Evolutionary conservation across 495 filamentous ascomycete species (phyloP), one percentile per base, ranked within the genome.

Genomic region (Schizothecium vesticola): DNA sequence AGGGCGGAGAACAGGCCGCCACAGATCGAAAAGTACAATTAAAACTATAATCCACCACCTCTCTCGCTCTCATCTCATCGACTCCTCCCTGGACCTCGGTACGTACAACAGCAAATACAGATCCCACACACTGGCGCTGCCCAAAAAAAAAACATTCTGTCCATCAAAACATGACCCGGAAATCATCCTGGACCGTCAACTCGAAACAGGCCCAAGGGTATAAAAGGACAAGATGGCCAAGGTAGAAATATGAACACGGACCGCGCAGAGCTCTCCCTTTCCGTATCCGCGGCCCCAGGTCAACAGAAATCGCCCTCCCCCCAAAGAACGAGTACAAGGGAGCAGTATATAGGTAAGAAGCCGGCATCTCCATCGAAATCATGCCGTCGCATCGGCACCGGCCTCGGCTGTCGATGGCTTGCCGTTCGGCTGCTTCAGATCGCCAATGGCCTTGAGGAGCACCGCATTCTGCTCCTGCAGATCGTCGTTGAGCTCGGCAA

Each of bases 401-500:
- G 56, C 63, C 4, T 65, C 63, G 56, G 21, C 55, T 19, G 55
- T 13, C 29, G 63, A n/a, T 9, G 43, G n/a, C 11, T 24, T 22
- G 33, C 28, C 19, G 25, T 25, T 26, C 9, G 24, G 21, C 26
- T 24, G 13, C 56, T 65, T 65, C 29, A 77, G 67, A 63, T 81
- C 76, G 24, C 75, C 75, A 61, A 83, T 78, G 25, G 79, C 75
- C 66, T 81, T 77, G 65, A 84, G 77, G 71, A 83, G 79, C 26
- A 76, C 72, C 23, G 65, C 68, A 33, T 86, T 85, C 67, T 80
- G 77, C 23, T 78, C 75, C 61, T 76, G 78, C 75, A 84, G 76
- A 59, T 86, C 81, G 59, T 83, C 75, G 69, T 83, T 81, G 36
- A 85, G 76, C 31, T 80, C 78, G 59, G 78, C 71, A 8, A 86